These are phyloP conservation scores for Aspergillus nidulans DNA, from an alignment of 495 filamentous ascomycete genomes.

Conservation along the genomic window DNA sequence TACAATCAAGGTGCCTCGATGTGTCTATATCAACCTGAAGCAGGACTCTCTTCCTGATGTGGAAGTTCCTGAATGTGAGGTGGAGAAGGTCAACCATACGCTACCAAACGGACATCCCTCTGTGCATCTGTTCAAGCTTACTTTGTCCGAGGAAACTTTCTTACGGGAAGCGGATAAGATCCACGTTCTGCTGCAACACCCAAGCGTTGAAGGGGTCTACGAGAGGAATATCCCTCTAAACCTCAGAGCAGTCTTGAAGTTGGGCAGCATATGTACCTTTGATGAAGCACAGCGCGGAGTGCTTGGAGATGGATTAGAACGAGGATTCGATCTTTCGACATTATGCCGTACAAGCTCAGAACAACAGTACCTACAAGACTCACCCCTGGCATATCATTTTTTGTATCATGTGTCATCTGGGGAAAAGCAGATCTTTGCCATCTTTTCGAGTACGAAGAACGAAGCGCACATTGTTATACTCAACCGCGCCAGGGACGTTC, in stretches of 20 bases:
- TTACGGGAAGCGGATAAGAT: conserved; percentile 79
- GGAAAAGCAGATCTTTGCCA: conserved; percentile 85
- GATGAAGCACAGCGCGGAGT: conserved; percentile 87
- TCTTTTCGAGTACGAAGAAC: conserved; percentile 80
- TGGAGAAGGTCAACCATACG: conserved; percentile 87
- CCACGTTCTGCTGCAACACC: conserved; percentile 76
- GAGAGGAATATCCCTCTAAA: conserved; percentile 86
- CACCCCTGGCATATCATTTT: conserved; percentile 74
- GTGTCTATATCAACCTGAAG: conserved; percentile 88
- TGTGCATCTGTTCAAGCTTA: conserved; percentile 88
- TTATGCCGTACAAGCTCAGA: conserved; percentile 62
- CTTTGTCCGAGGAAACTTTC: conserved; percentile 82
- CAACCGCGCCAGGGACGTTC: conserved; percentile 70
- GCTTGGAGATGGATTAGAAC: conserved; percentile 85
- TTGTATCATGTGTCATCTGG: conserved; percentile 88
- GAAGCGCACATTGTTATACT: conserved; percentile 83
- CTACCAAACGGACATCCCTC: conserved; percentile 94
- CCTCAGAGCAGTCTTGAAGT: conserved; percentile 76
- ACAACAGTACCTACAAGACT: conserved; percentile 65
- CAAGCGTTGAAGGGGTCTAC: conserved; percentile 94
- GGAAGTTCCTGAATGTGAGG: conserved; percentile 78
- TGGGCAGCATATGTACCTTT: conserved; percentile 93
- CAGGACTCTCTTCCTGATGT: conserved; percentile 82
- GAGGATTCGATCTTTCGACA: conserved; percentile 83
- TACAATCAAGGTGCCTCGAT: conserved; percentile 83